Percentiles rank a stretch among this genome's conserved stretches.
These are phyloP conservation scores for Parastagonospora nodorum DNA, from an alignment of 2,329 filamentous ascomycete species.

Conservation along the genomic window DNA sequence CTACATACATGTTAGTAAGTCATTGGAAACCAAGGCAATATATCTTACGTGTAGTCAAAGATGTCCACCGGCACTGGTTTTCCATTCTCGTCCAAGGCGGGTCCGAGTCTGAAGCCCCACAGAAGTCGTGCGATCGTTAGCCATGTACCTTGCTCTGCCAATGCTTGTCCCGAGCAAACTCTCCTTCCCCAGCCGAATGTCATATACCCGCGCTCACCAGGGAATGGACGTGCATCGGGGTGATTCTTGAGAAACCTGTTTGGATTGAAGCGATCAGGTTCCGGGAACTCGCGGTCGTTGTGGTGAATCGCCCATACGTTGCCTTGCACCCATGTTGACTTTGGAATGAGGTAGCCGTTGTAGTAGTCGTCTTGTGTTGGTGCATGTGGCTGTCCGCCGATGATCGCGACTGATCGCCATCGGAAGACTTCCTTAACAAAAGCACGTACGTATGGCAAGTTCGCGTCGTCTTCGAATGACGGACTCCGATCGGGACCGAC, in stretches of 20 bases:
- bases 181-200: conserved; percentile 62
- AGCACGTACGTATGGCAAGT: conserved; percentile 47
- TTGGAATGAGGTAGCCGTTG: conserved; percentile 47
- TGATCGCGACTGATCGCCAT: conserved; percentile 42
- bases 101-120: conserved; percentile 61
- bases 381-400: conserved; percentile 44
- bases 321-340: conserved; percentile 46
- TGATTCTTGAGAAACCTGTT: conserved; percentile 32
- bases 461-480: conserved; percentile 35
- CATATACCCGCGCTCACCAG: conserved; percentile 57
- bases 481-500: conserved; percentile 43
- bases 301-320: conserved; percentile 51
- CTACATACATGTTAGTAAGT: conserved; percentile 33
- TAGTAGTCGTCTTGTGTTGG: conserved; percentile 43
- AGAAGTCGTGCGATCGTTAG: conserved; percentile 62
- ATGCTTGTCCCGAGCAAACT: conserved; percentile 63
- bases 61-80: conserved; percentile 61
- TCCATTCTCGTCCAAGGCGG: conserved; percentile 49
- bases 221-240: conserved; percentile 37
- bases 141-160: conserved; percentile 66
- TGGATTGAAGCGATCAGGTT: conserved; percentile 47
- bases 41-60: conserved; percentile 58
- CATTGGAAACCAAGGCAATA: background rate
- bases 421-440: conserved; percentile 44
- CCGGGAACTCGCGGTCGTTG: conserved; percentile 44